Conservation (phyloP, 805 yeast species). For the Babjeviella inositovora region DNA sequence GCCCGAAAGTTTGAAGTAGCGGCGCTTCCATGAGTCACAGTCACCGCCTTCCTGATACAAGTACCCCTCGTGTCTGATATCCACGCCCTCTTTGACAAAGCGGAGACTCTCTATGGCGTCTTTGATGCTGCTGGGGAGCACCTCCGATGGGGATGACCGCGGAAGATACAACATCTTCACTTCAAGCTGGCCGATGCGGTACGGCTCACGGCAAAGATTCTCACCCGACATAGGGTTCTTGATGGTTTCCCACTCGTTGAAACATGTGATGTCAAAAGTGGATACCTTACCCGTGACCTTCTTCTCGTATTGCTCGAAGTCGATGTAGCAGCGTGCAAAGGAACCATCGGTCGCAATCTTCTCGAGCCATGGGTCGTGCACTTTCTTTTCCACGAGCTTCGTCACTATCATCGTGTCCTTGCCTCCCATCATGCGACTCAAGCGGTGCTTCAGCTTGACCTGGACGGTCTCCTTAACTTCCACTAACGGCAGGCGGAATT, state of each 20-base stretch:
- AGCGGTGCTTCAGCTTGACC: constrained; percentile 21
- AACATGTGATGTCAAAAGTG: constrained; percentile 40
- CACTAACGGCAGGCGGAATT: constrained; percentile 28
- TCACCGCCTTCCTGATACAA: constrained; percentile 90
- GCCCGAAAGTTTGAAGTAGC: constrained; percentile 64
- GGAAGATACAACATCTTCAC: constrained; percentile 59
- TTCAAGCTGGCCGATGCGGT: constrained; percentile 48
- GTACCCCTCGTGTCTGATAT: constrained; percentile 39
- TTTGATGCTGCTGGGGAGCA: constrained; percentile 55
- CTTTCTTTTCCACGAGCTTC: constrained; percentile 31
- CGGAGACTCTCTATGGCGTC: constrained; percentile 15
- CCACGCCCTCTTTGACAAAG: constrained; percentile 7
- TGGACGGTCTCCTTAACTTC: constrained; percentile 47
- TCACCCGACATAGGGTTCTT: constrained; percentile 10
- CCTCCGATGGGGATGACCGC: constrained; percentile 39
- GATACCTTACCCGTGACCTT: constrained; percentile 35
- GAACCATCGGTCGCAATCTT: constrained; percentile 78
- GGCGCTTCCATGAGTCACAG: constrained; percentile 52
- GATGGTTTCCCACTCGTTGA: constrained; percentile 66
- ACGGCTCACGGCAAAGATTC: constrained; percentile 25
- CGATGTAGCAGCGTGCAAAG: constrained; percentile 64
- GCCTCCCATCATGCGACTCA: constrained; percentile 22
- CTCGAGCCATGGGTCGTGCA: constrained; percentile 41
- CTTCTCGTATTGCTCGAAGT: constrained; percentile 39
- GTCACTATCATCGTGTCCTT: constrained; percentile 31